These are phyloP conservation scores for Talinum fruticosum DNA, from an alignment of 148 eudicot species.

Conservation along the genomic window DNA sequence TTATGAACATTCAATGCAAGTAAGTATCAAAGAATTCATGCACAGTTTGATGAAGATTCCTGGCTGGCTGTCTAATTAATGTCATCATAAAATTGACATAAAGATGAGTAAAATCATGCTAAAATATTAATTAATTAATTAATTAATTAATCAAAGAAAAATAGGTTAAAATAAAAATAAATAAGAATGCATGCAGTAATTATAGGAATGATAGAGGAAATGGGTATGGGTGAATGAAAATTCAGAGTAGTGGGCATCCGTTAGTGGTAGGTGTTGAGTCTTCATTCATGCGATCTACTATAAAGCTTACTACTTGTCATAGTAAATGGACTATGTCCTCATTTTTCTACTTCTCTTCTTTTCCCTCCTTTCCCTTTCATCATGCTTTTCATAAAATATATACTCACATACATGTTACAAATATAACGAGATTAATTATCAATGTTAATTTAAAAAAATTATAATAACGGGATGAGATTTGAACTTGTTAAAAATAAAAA, in stretches of 20 bases:
- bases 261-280: background rate
- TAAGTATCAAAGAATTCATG: background rate
- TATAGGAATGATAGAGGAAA: constrained; percentile 4
- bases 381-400: too few species aligned
- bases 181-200: too few species aligned
- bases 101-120: background rate
- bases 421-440: too few species aligned
- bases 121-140: background rate
- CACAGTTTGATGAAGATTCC: background rate
- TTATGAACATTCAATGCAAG: background rate
- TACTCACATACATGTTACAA: too few species aligned
- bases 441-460: too few species aligned
- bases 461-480: background rate
- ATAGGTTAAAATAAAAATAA: too few species aligned
- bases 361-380: background rate
- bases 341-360: background rate
- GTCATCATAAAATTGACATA: background rate
- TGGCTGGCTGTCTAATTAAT: background rate
- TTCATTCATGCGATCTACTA: background rate
- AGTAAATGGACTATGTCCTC: constrained; percentile 14
- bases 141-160: too few species aligned
- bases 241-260: constrained; percentile 1
- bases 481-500: too few species aligned
- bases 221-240: background rate
- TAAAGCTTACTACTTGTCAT: background rate